These are phyloP conservation scores for Fusarium sp. DNA, from an alignment of 2,329 filamentous ascomycete species.

Conservation along the genomic window DNA sequence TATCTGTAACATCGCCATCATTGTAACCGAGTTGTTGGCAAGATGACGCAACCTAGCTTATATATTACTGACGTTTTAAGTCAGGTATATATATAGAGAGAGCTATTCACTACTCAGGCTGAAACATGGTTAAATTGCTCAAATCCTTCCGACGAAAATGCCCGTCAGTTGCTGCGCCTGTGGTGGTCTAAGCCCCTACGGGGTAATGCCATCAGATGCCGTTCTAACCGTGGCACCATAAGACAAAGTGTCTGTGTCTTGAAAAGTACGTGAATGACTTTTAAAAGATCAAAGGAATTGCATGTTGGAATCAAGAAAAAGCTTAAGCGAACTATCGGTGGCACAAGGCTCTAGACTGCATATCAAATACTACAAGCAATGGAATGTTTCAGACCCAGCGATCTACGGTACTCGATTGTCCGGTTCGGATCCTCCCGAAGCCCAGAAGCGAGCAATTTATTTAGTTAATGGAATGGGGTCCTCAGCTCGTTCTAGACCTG, in stretches of 20 bases:
- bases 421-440: conserved; percentile 31
- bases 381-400: conserved; percentile 7
- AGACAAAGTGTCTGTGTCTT: not conserved
- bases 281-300: conserved; percentile 1
- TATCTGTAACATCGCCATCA: too few species aligned
- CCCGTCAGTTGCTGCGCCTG: not conserved
- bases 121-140: not conserved
- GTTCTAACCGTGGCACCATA: conserved; percentile 13
- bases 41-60: too few species aligned
- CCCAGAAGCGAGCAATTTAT: conserved; percentile 10
- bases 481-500: conserved; percentile 31
- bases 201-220: conserved; percentile 3
- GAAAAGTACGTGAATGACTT: not conserved
- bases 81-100: too few species aligned
- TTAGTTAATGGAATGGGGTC: not conserved
- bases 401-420: conserved; percentile 1
- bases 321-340: not conserved
- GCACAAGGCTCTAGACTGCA: not conserved
- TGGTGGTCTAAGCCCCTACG: conserved; percentile 6
- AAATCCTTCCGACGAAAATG: not conserved
- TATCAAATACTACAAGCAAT: not conserved
- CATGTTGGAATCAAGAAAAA: not conserved
- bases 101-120: not conserved
- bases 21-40: too few species aligned
- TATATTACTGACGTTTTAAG: too few species aligned